Evolutionary conservation across 1,284 basidiomycete genomes (phyloP), one percentile per base, ranked within the genome.

Genomic region (Moesziomyces antarcticus): DNA sequence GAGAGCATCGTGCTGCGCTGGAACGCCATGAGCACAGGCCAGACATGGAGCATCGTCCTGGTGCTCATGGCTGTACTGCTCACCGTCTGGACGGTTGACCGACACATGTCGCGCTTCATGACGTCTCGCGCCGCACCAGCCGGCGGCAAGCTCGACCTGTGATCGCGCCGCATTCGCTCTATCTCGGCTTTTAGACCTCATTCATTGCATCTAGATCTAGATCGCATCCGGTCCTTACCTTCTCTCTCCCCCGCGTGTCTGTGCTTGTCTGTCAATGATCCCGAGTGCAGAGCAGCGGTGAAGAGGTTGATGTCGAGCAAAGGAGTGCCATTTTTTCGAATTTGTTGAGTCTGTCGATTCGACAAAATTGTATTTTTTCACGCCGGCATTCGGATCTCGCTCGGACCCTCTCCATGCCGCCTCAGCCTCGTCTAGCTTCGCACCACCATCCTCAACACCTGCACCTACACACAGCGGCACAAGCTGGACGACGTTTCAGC

Each of bases 1-100:
- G 64, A 57, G 5, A 43, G 42, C 1, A 27, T 69, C 35, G 65
- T 56, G 52, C 47, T 68, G 18, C 52, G 60, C 56, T 67, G 56
- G 53, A 44, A 64, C 2, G 52, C 21, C 10, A 21, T 61, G 56
- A 62, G 52, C 24, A 33, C 33, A 8, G 59, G 18, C 30, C 65
- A 73, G 56, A 56, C 47, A 42, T 14, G 13, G 24, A 69, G 65
- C 48, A 30, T 64, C 13, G 33, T 55, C 8, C 13, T 56, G 5
- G 49, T 71, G 18, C 43, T 22, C 21, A 10, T 48, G 55, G 55
- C 68, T 33, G 52, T 54, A 20, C 22, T 62, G 14, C 50, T 64
- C 5, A 54, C 57, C 4, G 30, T 71, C 18, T 55, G 43, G 59
- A 44, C 54, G 35, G 66, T 51, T 1, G 66, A 69, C 41, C 27